phyloP scores from a whole-genome alignment of 2,329 filamentous ascomycete genomes.

The Alternaria dauci region DNA sequence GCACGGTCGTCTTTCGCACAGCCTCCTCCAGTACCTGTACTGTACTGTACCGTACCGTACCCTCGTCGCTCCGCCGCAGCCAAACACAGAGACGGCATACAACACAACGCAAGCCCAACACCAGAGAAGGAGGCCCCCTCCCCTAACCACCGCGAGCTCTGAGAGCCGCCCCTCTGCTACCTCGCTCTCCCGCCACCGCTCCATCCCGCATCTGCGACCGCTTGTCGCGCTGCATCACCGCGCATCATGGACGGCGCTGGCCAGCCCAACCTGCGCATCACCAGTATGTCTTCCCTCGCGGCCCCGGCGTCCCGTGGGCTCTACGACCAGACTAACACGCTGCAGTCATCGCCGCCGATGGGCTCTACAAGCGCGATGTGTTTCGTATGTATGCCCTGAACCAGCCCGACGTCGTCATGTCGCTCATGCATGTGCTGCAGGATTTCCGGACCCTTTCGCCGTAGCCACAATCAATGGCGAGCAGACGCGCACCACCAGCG shows the following conservation, averaged over 20 bases:
- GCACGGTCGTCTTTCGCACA: slow-evolving; percentile 39
- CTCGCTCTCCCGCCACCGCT: not conserved
- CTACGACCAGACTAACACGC: slow-evolving; percentile 34
- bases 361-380: slow-evolving; percentile 98
- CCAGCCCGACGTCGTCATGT: slow-evolving; percentile 6
- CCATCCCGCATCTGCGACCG: not conserved
- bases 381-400: slow-evolving; percentile 75
- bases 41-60: not conserved
- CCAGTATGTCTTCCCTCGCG: slow-evolving; percentile 69
- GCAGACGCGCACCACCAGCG: slow-evolving; percentile 96
- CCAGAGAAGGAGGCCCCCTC: slow-evolving; percentile 5
- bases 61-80: slow-evolving; percentile 33
- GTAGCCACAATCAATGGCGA: slow-evolving; percentile 97
- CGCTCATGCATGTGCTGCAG: slow-evolving; percentile 60
- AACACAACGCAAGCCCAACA: slow-evolving; percentile 9
- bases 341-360: slow-evolving; percentile 96
- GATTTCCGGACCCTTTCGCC: slow-evolving; percentile 96
- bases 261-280: slow-evolving; percentile 85
- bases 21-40: slow-evolving; percentile 36
- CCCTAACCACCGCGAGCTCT: slow-evolving; percentile 37
- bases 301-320: slow-evolving; percentile 6
- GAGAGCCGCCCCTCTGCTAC: slow-evolving; percentile 36
- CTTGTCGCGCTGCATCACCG: slow-evolving; percentile 10
- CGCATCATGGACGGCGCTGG: slow-evolving; percentile 59
- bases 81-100: slow-evolving; percentile 17